Base-by-base conservation (phyloP, 441 rosid genomes). In the Dalechampia spathulata region DNA sequence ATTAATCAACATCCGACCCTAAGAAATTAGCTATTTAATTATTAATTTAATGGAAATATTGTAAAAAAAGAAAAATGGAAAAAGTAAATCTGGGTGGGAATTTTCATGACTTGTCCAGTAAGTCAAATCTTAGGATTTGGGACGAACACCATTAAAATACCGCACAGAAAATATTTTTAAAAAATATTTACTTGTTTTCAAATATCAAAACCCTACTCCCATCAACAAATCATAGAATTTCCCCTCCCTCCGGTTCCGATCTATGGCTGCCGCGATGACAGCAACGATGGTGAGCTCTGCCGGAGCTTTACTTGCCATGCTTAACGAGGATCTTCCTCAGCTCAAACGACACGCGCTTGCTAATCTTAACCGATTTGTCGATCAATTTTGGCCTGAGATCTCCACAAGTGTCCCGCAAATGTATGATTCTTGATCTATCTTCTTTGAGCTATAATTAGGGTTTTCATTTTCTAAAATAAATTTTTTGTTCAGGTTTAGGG, bases 371-470 rank as follows among this genome's bases (percentile, higher is more conserved):
- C 79, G 73, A 70, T 83, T 78, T 44, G 97, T 93, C 14, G 96
- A 93, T 71, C 87, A 62, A 48, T 87, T 83, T 78, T 93, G 97
- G 97, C 97, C 95, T 0, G 97, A 93, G 91, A 93, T 93, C 76
- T 93, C 97, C 43, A 93, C 99, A 41, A 87, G 93, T 75, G 96
- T 93, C 15, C 89, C 99, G 13, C 75, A 87, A 46, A 93, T 93
- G 99, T 93, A 83, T n/a, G 48, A 21, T 41, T 19, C 26, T 26
- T 30, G 9, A 12, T 30, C 13, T 42, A 6, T 36, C 13, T n/a
- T 12, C 21, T 39, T n/a, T n/a, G n/a, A n/a, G n/a, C n/a, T n/a
- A n/a, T 40, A 11, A 11, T 30, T 44, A 12, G 40, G 52, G 42
- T 16, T 63, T 45, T 16, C 5, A 13, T n/a, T 21, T n/a, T n/a